Evolutionary conservation across 768 basidiomycete genomes (phyloP).

Genomic region (Mycena chlorophos): DNA sequence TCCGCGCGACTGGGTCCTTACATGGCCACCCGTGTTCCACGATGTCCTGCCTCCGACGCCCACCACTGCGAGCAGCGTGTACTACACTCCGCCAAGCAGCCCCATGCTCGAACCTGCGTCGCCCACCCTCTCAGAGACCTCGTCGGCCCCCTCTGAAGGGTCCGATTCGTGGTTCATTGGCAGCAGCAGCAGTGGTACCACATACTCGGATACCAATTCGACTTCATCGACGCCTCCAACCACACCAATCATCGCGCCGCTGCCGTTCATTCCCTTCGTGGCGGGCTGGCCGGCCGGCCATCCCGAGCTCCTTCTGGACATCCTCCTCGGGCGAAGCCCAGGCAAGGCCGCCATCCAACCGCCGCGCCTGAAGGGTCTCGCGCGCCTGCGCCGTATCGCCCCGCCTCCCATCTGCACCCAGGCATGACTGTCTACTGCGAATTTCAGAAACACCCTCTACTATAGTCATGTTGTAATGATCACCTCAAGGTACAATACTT

Average conservation of each 20-base stretch:
- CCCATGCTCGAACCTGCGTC: neutral
- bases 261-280: neutral
- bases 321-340: neutral
- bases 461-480: too few species aligned
- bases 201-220: too few species aligned
- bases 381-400: slow-evolving; percentile 15
- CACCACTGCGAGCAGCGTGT: slow-evolving; percentile 5
- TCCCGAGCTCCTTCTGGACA: neutral
- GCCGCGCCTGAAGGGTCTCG: slow-evolving; percentile 5
- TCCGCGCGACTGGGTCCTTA: slow-evolving; percentile 1
- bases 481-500: too few species aligned
- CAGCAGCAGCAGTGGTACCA: neutral
- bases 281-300: neutral
- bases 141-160: neutral
- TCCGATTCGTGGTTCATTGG: neutral
- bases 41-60: neutral
- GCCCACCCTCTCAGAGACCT: slow-evolving; percentile 1
- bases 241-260: neutral
- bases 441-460: neutral
- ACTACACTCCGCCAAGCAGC: slow-evolving; percentile 10
- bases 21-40: slow-evolving; percentile 11
- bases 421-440: neutral
- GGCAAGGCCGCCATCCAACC: too few species aligned
- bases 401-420: slow-evolving; percentile 3
- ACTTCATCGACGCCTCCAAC: neutral